These are phyloP conservation scores for Acanthamoeba polyphaga DNA, from an alignment of 208 protist genomes.

Conservation along the genomic window DNA sequence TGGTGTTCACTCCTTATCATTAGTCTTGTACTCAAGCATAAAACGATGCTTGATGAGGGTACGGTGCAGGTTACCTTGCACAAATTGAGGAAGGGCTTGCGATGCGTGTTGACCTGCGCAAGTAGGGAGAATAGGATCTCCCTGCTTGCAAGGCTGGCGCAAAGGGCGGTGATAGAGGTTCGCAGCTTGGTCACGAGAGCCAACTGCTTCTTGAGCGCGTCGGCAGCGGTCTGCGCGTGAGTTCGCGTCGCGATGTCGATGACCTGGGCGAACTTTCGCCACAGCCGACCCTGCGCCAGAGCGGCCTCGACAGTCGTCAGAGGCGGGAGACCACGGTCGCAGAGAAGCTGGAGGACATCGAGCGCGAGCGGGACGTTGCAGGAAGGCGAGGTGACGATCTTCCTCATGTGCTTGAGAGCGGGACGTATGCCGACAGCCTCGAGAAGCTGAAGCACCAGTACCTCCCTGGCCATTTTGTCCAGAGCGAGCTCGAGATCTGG, in stretches of 20 bases:
- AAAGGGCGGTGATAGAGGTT: neutral
- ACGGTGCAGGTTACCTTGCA: conserved; percentile 18
- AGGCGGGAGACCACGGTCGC: neutral
- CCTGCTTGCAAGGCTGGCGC: neutral
- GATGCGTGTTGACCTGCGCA: neutral
- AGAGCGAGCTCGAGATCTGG: neutral
- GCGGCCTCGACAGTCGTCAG: neutral
- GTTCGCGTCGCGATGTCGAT: neutral
- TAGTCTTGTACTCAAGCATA: too few species aligned
- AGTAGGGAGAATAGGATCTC: neutral
- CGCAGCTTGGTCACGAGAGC: neutral
- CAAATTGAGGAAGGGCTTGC: conserved; percentile 48
- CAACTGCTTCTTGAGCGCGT: neutral
- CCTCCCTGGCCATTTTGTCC: conserved; percentile 16
- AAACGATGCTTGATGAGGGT: neutral
- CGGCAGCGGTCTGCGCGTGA: neutral
- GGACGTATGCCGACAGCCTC: neutral
- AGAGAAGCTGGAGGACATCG: neutral
- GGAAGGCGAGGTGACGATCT: neutral
- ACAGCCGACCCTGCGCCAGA: neutral
- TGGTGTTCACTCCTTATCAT: too few species aligned
- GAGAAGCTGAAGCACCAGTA: neutral
- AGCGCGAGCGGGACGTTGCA: conserved; percentile 20
- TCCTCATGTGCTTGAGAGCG: conserved; percentile 3
- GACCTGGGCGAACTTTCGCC: conserved; percentile 31